A percentile compares a stretch with the other conserved stretches of the same genome.
phyloP scores from a whole-genome alignment of 1,284 basidiomycete genomes.

The Naganishia liquefaciens region DNA sequence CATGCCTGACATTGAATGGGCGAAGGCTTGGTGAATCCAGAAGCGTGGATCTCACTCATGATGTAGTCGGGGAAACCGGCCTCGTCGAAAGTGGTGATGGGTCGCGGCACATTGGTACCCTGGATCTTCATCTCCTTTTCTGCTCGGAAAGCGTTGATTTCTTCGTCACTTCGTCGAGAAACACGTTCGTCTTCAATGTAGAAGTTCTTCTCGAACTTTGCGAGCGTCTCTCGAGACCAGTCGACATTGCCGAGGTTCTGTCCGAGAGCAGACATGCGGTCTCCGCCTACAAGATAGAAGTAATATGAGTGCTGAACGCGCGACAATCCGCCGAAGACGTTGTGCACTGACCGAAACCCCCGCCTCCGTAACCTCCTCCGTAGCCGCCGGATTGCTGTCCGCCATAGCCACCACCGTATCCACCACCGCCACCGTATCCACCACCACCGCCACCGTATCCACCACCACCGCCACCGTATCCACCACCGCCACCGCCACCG shows the following conservation, averaged over 20 bases:
- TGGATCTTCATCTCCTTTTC: conserved; percentile 89
- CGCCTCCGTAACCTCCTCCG: conserved; percentile 50
- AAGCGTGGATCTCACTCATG: conserved; percentile 85
- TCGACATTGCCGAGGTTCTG: conserved; percentile 79
- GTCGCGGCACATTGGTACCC: conserved; percentile 84
- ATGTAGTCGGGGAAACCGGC: conserved; percentile 95
- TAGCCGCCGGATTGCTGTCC: conserved; percentile 51
- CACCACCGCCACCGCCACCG: conserved; percentile 40
- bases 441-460: conserved; percentile 56
- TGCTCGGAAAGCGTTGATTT: conserved; percentile 83
- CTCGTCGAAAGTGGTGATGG: conserved; percentile 90
- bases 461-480: conserved; percentile 46
- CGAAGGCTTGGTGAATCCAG: conserved; percentile 86
- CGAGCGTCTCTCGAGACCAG: conserved; percentile 71
- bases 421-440: conserved; percentile 43
- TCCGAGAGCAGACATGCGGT: conserved; percentile 82
- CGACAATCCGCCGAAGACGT: not conserved
- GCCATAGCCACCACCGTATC: conserved; percentile 36
- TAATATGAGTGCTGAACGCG: not conserved
- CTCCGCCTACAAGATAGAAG: conserved; percentile 56
- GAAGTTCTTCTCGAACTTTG: conserved; percentile 80
- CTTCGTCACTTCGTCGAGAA: conserved; percentile 72
- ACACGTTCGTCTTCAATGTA: conserved; percentile 92
- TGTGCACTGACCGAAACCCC: conserved; percentile 35
- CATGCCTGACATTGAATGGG: conserved; percentile 98